These are phyloP conservation scores for Ceratocystis smalleyi DNA, from an alignment of 2,329 filamentous ascomycete genomes.

Conservation along the genomic window DNA sequence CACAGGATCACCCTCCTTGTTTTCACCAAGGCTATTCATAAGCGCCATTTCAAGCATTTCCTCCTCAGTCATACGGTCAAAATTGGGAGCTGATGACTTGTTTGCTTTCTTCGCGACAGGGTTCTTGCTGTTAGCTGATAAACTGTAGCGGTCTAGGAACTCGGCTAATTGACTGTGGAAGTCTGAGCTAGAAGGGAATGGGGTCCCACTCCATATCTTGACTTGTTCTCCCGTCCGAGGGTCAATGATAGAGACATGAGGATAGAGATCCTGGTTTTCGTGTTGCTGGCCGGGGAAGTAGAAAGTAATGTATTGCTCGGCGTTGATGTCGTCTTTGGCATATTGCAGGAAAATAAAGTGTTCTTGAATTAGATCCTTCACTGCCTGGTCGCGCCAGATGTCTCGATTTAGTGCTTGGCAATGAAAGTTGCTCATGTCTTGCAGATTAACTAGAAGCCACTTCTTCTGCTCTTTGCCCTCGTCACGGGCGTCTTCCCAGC, in stretches of 20 bases:
- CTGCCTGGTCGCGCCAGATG: constrained; percentile 76
- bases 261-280: constrained; percentile 78
- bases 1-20: constrained; percentile 26
- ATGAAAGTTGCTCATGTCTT: constrained; percentile 84
- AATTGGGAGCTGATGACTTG: constrained; percentile 31
- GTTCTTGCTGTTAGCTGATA: constrained; percentile 79
- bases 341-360: constrained; percentile 96
- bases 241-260: constrained; percentile 90
- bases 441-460: constrained; percentile 91
- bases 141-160: constrained; percentile 91
- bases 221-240: constrained; percentile 92
- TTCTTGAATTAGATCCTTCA: constrained; percentile 68
- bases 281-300: constrained; percentile 60
- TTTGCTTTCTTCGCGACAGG: constrained; percentile 64
- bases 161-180: constrained; percentile 87
- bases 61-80: constrained; percentile 86
- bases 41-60: constrained; percentile 93
- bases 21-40: constrained; percentile 57
- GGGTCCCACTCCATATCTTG: constrained; percentile 82
- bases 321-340: constrained; percentile 65
- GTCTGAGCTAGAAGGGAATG: constrained; percentile 58
- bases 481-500: constrained; percentile 74
- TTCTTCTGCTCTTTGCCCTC: constrained; percentile 78
- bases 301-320: constrained; percentile 71
- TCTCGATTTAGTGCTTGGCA: constrained; percentile 90